Percentiles rank a stretch among this genome's conserved stretches.
phyloP scores from a whole-genome alignment of 345 rosid genomes.

The Salix exigua region DNA sequence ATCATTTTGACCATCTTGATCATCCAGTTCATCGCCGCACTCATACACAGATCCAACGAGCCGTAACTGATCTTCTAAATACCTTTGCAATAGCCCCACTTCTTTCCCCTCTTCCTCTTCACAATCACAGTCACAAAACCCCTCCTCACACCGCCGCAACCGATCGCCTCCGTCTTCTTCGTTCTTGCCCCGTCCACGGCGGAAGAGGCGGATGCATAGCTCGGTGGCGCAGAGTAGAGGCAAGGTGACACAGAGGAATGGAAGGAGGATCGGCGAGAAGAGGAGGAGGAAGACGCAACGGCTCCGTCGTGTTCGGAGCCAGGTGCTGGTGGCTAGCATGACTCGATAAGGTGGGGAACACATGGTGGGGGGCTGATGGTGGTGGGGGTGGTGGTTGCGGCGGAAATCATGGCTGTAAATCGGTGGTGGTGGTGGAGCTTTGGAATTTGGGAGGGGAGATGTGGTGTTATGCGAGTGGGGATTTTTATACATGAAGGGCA shows the following conservation, averaged over 20 bases:
- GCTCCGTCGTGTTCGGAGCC: constrained; percentile 45
- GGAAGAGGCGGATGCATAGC: constrained; percentile 37
- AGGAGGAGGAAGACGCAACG: constrained; percentile 43
- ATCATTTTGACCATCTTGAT: constrained; percentile 9
- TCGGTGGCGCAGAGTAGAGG: constrained; percentile 51
- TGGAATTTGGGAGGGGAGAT: constrained; percentile 3
- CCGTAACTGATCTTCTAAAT: constrained; percentile 60
- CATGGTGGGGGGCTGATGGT: background rate
- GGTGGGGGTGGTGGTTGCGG: constrained; percentile 4
- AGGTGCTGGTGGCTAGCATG: constrained; percentile 43
- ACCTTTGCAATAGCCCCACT: constrained; percentile 50
- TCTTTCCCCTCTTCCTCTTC: constrained; percentile 23
- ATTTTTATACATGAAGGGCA: constrained; percentile 7
- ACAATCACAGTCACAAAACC: constrained; percentile 29
- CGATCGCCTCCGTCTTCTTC: constrained; percentile 29
- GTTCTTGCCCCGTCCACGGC: constrained; percentile 13
- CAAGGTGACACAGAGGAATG: constrained; percentile 45
- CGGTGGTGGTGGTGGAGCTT: background rate
- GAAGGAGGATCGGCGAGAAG: constrained; percentile 58
- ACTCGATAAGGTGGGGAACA: constrained; percentile 13
- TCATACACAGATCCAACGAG: constrained; percentile 50
- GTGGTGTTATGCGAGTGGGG: background rate
- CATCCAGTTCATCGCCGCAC: constrained; percentile 36
- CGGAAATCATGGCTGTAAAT: background rate
- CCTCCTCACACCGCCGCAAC: constrained; percentile 54